phyloP scores from a whole-genome alignment of 768 basidiomycete genomes.

The Russula abietina region DNA sequence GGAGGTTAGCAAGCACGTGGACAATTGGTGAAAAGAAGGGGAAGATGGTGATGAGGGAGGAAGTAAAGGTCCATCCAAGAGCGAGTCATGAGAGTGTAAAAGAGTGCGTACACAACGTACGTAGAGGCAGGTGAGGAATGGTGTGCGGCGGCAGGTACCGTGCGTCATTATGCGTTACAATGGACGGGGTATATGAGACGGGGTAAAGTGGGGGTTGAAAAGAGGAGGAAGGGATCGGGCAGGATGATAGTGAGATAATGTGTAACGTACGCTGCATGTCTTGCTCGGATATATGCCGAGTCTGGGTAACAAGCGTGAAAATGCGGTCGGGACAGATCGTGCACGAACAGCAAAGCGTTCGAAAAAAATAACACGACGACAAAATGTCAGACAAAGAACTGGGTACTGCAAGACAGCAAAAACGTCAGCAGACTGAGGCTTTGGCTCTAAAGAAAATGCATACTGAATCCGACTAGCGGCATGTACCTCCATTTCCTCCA shows the following conservation, averaged over 20 bases:
- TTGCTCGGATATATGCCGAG: constrained; percentile 12
- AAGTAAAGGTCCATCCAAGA: constrained; percentile 24
- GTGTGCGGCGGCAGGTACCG: constrained; percentile 17
- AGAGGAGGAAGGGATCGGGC: constrained; percentile 1
- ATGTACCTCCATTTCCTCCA: constrained; percentile 99
- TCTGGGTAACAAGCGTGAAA: constrained; percentile 18
- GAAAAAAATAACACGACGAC: constrained; percentile 12
- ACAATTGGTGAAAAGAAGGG: constrained; percentile 5
- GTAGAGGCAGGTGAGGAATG: constrained; percentile 16
- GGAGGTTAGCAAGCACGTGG: constrained; percentile 24
- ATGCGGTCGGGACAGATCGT: constrained; percentile 20
- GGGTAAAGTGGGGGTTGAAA: constrained; percentile 13
- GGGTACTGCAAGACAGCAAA: constrained; percentile 48
- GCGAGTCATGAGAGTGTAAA: constrained; percentile 25
- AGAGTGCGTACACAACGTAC: constrained; percentile 27
- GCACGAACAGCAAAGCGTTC: constrained; percentile 16
- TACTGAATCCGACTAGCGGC: constrained; percentile 87
- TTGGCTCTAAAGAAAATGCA: constrained; percentile 29
- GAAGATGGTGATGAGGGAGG: constrained; percentile 17
- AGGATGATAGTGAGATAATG: constrained; percentile 14
- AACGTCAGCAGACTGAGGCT: constrained; percentile 11
- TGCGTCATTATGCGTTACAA: constrained; percentile 28
- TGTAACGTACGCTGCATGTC: constrained; percentile 18
- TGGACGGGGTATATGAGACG: constrained; percentile 26
- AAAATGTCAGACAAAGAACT: constrained; percentile 72